phyloP scores from a whole-genome alignment of 805 yeast species.

The Candida quercuum region DNA sequence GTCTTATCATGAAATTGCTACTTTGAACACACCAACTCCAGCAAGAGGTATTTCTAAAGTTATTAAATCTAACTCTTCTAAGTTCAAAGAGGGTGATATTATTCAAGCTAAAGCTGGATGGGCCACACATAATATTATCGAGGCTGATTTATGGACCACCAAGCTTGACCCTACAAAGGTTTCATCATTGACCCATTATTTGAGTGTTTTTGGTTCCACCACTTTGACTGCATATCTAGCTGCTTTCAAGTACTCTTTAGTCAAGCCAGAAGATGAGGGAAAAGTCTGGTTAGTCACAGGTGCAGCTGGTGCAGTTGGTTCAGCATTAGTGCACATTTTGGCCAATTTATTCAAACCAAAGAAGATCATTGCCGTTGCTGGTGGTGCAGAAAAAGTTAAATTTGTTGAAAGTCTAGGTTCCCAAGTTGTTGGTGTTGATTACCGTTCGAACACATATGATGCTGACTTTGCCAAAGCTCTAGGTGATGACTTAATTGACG shows the following conservation, averaged over 20 bases:
- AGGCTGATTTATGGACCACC: slow-evolving; percentile 5
- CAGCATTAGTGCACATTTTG: slow-evolving; percentile 52
- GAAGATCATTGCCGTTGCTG: slow-evolving; percentile 57
- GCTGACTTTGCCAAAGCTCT: slow-evolving; percentile 33
- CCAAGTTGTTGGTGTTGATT: slow-evolving; percentile 47
- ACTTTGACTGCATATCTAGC: slow-evolving; percentile 60
- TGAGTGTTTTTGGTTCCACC: slow-evolving; percentile 50
- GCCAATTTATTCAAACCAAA: slow-evolving; percentile 45
- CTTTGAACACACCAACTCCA: slow-evolving; percentile 38
- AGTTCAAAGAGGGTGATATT: slow-evolving; percentile 38
- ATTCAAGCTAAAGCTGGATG: slow-evolving; percentile 38
- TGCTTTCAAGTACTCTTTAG: slow-evolving; percentile 42
- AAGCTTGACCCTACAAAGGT: slow-evolving; percentile 16
- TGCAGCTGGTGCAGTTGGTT: slow-evolving; percentile 75
- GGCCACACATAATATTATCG: slow-evolving; percentile 40
- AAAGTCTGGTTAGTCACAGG: slow-evolving; percentile 54
- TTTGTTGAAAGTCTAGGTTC: slow-evolving; percentile 52
- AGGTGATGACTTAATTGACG: slow-evolving; percentile 44
- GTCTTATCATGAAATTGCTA: slow-evolving; percentile 27
- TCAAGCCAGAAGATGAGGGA: slow-evolving; percentile 32
- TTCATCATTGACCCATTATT: slow-evolving; percentile 33
- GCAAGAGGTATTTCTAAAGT: slow-evolving; percentile 49
- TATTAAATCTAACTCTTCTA: slow-evolving; percentile 37
- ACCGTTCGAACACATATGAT: slow-evolving; percentile 37
- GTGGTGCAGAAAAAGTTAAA: slow-evolving; percentile 49